Evolutionary conservation across 208 protist genomes (phyloP).

Genomic region (Wallacemonas sp.): DNA sequence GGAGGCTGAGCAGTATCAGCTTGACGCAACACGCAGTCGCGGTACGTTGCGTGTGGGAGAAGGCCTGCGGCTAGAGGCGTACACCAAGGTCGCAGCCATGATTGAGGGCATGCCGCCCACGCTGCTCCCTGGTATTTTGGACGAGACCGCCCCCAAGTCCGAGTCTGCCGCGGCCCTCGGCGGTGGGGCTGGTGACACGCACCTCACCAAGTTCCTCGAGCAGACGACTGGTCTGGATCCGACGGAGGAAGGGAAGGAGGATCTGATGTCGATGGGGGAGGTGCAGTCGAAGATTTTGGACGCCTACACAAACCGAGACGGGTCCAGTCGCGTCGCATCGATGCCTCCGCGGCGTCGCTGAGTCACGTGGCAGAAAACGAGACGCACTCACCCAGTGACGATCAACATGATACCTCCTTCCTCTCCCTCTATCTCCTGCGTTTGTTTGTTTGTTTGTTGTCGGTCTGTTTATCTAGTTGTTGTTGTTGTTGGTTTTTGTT

Average conservation of each 20-base stretch:
- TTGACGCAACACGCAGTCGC: constrained; percentile 73
- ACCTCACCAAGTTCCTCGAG: constrained; percentile 57
- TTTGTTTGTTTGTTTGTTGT: background rate
- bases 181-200: constrained; percentile 20
- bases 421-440: constrained; percentile 12
- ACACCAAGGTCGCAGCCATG: constrained; percentile 49
- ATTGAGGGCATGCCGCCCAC: constrained; percentile 40
- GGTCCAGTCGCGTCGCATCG: background rate
- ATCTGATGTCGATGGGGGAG: constrained; percentile 39
- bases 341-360: background rate
- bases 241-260: constrained; percentile 22
- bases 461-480: background rate
- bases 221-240: constrained; percentile 62
- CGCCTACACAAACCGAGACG: constrained; percentile 25
- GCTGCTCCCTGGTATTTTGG: constrained; percentile 38
- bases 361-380: too few relatives aligned
- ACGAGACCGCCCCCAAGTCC: constrained; percentile 12
- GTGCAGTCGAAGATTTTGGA: constrained; percentile 53
- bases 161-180: constrained; percentile 2
- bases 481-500: background rate
- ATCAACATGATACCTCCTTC: constrained; percentile 11
- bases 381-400: too few relatives aligned
- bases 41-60: constrained; percentile 59
- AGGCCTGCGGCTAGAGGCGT: constrained; percentile 60
- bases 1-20: constrained; percentile 57